Evolutionary conservation across 164 flowering plant genomes (phyloP), one percentile per base, ranked within the genome.

Genomic region (Annona cherimola): DNA sequence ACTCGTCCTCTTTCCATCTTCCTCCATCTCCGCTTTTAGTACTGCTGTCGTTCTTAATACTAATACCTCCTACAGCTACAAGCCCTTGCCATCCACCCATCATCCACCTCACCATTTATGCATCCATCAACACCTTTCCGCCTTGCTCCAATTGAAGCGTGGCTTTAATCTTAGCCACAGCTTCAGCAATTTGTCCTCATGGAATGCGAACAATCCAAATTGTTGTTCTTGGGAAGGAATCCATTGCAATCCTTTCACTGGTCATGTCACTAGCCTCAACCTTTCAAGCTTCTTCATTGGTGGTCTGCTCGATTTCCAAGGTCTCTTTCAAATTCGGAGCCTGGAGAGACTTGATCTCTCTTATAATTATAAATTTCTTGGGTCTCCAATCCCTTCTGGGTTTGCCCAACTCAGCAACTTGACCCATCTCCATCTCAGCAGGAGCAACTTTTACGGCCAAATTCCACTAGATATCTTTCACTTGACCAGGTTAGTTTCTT

Each of bases 191-290:
- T 76, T 82, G 61, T 63, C 44, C 1, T 41, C 59, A 2, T 89
- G 90, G 93, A 63, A 68, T 35, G 40, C 54, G 19, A 77, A 61
- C 61, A 40, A 63, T 39, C 35, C 62, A 4, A 80, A 85, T 44
- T 83, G 83, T 63, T 83, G 84, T 44, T 0, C 4, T 3, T 86
- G 90, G 88, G 35, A 41, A 1, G 85, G 90, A 2, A 75, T 84
- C 11, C 65, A 4, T 1, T 83, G 88, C 43, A 78, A 80, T 20
- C 0, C 11, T 42, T 41, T 26, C 18, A 8, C 41, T 20, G 85
- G 87, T 16, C 77, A 63, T 42, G 85, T 84, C 4, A 73, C 46
- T 7, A 68, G 75, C 3, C 73, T 86, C 11, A 79, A 84, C 69
- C 78, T 86, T 59, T 81, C 78, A 20, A 12, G 11, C 5, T 78